Evolutionary conservation across 208 protist species (phyloP).

Genomic region (Trypanosoma scelopori): DNA sequence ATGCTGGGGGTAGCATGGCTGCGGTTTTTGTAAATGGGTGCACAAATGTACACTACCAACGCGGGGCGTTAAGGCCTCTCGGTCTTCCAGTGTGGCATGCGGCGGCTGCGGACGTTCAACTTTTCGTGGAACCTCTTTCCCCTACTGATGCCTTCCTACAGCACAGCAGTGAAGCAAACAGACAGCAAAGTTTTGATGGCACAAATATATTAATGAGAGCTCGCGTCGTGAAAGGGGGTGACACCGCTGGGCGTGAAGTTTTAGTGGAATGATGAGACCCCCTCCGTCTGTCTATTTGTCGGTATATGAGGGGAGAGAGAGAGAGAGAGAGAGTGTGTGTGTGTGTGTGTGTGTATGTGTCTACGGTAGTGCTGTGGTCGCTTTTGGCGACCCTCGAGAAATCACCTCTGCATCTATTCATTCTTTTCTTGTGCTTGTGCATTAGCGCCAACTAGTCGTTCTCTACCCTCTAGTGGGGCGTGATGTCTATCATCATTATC

Average conservation of each 20-base stretch:
- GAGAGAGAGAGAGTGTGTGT: neutral
- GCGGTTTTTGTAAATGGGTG: conserved; percentile 27
- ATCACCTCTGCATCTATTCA: neutral
- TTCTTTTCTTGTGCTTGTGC: neutral
- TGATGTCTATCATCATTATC: conserved; percentile 61
- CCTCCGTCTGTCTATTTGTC: neutral
- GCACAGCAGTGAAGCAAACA: neutral
- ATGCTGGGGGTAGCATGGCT: conserved; percentile 11
- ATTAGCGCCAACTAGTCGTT: neutral
- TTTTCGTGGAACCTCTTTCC: conserved; percentile 18
- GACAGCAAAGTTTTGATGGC: neutral
- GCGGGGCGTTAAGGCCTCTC: neutral
- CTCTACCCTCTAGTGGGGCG: neutral
- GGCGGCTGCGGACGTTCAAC: conserved; percentile 21
- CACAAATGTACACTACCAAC: neutral
- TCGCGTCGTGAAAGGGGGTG: conserved; percentile 19
- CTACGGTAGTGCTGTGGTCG: neutral
- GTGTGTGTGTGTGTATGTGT: neutral
- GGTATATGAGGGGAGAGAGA: too few relatives aligned
- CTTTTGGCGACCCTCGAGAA: neutral
- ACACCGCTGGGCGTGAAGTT: neutral
- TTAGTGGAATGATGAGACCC: neutral
- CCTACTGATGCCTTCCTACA: neutral
- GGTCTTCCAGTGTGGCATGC: conserved; percentile 25
- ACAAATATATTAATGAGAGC: neutral